Evolutionary conservation across 1,139 yeast species (phyloP), one percentile per base, ranked within the genome.

Genomic region (Insectozyma bohioensis): DNA sequence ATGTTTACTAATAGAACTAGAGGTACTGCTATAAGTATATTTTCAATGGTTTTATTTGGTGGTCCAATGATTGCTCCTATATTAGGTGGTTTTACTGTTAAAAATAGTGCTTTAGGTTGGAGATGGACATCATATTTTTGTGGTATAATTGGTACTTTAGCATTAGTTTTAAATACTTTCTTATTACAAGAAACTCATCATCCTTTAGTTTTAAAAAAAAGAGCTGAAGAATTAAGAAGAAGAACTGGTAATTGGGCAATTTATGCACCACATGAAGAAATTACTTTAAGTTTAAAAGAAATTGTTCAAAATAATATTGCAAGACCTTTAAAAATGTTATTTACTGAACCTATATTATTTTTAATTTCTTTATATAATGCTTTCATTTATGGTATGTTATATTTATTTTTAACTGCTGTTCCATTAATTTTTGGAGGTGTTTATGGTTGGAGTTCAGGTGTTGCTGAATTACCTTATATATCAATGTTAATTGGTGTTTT

Each of bases 321-420:
- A 4, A 74, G 95, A 60, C 95, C 95, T 4, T 33, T 85, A 12
- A 54, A 54, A 15, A 80, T 86, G 86, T 64, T 86, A 42, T 56
- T 75, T 41, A 64, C 72, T 6, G 95, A 86, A 56, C 95, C 95
- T 26, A 80, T 85, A 38, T 59, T 86, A 43, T 66, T 85, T 22
- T 61, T 82, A 33, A 61, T 86, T 40, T 74, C 90, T 20, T 49
- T 86, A 28, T 87, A 86, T 67, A 84, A 82, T 52, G 82, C 95
- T 2, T 85, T 87, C 57, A 79, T 86, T 41, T 87, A 86, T 55
- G 95, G 95, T 44, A 80, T 87, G 56, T 61, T 85, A 37, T 87
- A 87, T 54, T 58, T 86, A 47, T 74, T 85, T 56, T 65, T 87
- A 46, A 84, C 85, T 29, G 95, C 94, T 2, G 77, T 83, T 47